Base-by-base conservation (phyloP, 345 rosid species). In the Ceriops zippeliana region DNA sequence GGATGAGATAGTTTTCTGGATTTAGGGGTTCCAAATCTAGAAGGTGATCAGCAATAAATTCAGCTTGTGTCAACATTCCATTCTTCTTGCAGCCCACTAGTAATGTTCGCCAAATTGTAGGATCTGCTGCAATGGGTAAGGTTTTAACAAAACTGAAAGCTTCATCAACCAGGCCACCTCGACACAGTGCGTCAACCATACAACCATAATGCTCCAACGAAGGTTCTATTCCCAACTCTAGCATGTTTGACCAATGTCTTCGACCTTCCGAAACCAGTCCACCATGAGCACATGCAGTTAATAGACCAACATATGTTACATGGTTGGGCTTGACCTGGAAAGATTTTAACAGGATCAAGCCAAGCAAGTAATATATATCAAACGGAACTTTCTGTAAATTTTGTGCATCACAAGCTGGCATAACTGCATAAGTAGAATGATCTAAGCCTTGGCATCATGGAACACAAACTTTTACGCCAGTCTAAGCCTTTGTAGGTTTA, bases 211-310 rank as follows among this genome's bases (percentile, higher is more conserved):
- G 70, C 75, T 72, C 75, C 28, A 58, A 30, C 2, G 65, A 72
- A 9, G 75, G 70, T 26, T 72, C 65, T 58, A 72, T 65, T 72
- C 75, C 70, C 35, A 58, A 49, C 49, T 72, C 61, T 31, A 65
- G 65, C 75, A 72, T 72, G 38, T 13, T 20, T 58, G 70, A 72
- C 75, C 70, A 72, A 49, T 57, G 59, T 19, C 42, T 72, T 46
- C 31, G 54, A n/a, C 65, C 70, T 17, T 58, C 75, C 1, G 58
- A 71, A 15, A 71, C 63, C 46, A 63, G 63, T 57, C 75, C 69
- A 63, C 68, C 63, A 71, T 58, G 75, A 17, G 58, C 75, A 31
- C 75, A 71, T 11, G 75, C 75, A 28, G 69, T 63, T 63, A 71
- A 71, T 5, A 71, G 13, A 21, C 75, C 75, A 15, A 71, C 22